These are phyloP conservation scores for Coprinopsis marcescibilis DNA, from an alignment of 768 basidiomycete genomes.

Conservation along the genomic window DNA sequence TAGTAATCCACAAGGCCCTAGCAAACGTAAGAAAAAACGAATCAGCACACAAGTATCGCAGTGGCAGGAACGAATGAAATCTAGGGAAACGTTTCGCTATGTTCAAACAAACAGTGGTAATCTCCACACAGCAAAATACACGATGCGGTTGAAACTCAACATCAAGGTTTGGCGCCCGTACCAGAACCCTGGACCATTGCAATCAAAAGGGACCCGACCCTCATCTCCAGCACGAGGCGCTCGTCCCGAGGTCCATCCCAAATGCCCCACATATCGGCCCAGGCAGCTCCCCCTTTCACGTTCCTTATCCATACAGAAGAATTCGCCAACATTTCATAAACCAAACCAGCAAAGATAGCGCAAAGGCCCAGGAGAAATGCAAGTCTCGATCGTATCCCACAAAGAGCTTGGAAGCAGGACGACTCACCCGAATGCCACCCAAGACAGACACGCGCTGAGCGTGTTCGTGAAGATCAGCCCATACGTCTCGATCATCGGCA, in stretches of 20 bases:
- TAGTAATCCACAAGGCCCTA: constrained; percentile 48
- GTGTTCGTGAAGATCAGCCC: constrained; percentile 49
- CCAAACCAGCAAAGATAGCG: not conserved
- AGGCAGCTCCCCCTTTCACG: too few relatives aligned
- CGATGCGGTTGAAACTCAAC: too few relatives aligned
- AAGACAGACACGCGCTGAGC: constrained; percentile 38
- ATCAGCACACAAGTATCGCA: not conserved
- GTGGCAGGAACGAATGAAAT: not conserved
- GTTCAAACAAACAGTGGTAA: too few relatives aligned
- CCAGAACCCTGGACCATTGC: too few relatives aligned
- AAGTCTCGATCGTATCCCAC: not conserved
- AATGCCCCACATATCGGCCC: too few relatives aligned
- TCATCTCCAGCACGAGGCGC: too few relatives aligned
- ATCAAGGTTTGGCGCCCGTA: too few relatives aligned
- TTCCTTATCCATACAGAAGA: too few relatives aligned
- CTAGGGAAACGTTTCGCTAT: not conserved
- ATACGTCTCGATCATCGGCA: constrained; percentile 48
- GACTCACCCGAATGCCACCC: constrained; percentile 52
- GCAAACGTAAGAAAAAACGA: not conserved
- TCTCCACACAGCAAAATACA: too few relatives aligned
- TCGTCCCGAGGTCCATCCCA: too few relatives aligned
- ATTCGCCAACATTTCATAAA: too few relatives aligned
- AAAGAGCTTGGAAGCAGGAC: not conserved
- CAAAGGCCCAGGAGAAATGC: not conserved
- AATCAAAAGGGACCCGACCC: too few relatives aligned